phyloP scores from a whole-genome alignment of 116 monocot genomes.

The Trichopus zeylanicus region DNA sequence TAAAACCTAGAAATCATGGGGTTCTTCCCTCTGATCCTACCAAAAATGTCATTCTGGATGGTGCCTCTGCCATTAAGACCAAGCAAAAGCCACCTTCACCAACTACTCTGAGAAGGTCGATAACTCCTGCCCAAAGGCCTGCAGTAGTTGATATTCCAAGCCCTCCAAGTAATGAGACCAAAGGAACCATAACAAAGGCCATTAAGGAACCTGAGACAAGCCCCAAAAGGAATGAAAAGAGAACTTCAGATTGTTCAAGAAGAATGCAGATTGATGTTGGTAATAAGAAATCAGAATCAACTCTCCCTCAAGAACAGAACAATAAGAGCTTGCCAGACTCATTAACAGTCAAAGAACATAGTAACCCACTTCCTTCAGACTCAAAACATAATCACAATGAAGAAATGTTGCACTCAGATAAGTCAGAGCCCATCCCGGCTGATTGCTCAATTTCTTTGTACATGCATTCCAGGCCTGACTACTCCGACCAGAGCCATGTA shows the following conservation, averaged over 20 bases:
- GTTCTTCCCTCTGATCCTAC: constrained; percentile 25
- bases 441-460: constrained; percentile 15
- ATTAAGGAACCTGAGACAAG: constrained; percentile 19
- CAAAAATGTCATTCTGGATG: constrained; percentile 30
- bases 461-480: not conserved
- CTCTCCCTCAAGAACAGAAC: constrained; percentile 4
- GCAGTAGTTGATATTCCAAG: constrained; percentile 20
- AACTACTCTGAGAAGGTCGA: constrained; percentile 20
- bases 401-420: constrained; percentile 13
- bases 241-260: constrained; percentile 8
- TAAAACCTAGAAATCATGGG: constrained; percentile 30
- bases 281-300: constrained; percentile 6
- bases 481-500: constrained; percentile 19
- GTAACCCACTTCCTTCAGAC: constrained; percentile 1
- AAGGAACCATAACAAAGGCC: not conserved
- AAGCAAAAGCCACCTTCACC: constrained; percentile 19
- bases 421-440: constrained; percentile 15
- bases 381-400: constrained; percentile 2
- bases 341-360: constrained; percentile 20
- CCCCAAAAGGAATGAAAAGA: constrained; percentile 19
- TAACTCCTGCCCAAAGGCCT: constrained; percentile 25
- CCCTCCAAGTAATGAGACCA: not conserved
- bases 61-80: constrained; percentile 11
- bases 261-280: constrained; percentile 10
- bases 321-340: too few relatives aligned